Evolutionary conservation across 2,329 filamentous ascomycete genomes (phyloP).

Genomic region (Fusarium tanahbumbuense): DNA sequence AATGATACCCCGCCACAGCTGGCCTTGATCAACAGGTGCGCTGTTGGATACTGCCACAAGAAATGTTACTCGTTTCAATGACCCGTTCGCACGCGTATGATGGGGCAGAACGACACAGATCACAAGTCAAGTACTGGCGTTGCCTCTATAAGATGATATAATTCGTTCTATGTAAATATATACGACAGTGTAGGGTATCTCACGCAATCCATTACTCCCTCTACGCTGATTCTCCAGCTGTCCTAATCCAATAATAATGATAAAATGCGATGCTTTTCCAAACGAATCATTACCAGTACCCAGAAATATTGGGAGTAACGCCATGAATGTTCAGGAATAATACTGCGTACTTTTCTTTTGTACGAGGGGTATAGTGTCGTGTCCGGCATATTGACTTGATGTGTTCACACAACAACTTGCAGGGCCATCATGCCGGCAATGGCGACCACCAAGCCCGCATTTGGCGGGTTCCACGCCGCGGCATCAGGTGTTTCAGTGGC

Average conservation of each 20-base stretch:
- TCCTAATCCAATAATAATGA: background rate
- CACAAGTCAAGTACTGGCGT: background rate
- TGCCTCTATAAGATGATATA: background rate
- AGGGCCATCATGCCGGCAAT: constrained; percentile 28
- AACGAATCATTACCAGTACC: constrained; percentile 1
- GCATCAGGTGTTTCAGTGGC: constrained; percentile 51
- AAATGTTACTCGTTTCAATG: background rate
- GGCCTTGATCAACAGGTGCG: background rate
- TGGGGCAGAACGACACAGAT: background rate
- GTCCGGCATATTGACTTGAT: background rate
- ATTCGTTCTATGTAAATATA: constrained; percentile 10
- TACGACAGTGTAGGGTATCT: constrained; percentile 22
- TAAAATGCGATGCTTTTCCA: constrained; percentile 15
- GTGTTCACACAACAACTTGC: constrained; percentile 8
- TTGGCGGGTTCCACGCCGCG: constrained; percentile 28
- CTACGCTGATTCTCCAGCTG: background rate
- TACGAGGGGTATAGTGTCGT: background rate
- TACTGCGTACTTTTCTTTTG: background rate
- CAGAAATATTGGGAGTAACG: background rate
- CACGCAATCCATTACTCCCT: constrained; percentile 7
- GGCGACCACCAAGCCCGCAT: constrained; percentile 11
- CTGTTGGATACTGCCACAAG: background rate
- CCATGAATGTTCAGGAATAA: constrained; percentile 1
- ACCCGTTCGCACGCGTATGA: background rate
- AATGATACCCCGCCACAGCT: constrained; percentile 40